Evolutionary conservation across 1,139 yeast species (phyloP).

Genomic region (Suhomyces wounanorum): DNA sequence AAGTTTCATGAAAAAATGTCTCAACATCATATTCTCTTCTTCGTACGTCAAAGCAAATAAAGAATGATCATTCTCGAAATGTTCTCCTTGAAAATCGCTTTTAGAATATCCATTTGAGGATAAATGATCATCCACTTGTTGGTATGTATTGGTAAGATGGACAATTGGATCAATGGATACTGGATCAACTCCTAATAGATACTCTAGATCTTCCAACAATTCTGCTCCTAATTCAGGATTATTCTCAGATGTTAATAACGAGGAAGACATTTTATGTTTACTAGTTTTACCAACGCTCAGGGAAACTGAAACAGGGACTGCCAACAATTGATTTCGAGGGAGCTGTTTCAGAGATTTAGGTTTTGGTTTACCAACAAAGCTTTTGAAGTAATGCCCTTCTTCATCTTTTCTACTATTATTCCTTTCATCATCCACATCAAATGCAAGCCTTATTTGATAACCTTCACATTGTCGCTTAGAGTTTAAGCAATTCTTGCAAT

Average conservation of each 20-base stretch:
- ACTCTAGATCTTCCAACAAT: constrained; percentile 21
- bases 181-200: constrained; percentile 16
- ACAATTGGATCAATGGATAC: not conserved
- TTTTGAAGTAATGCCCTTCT: constrained; percentile 8
- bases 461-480: constrained; percentile 51
- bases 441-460: constrained; percentile 46
- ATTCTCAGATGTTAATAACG: not conserved
- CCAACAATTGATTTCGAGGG: not conserved
- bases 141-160: not conserved
- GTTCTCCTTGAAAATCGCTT: not conserved
- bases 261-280: not conserved
- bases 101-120: not conserved
- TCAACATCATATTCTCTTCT: constrained; percentile 53
- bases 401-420: constrained; percentile 15
- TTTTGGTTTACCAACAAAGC: constrained; percentile 16
- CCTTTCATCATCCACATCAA: constrained; percentile 46
- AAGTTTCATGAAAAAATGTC: constrained; percentile 54
- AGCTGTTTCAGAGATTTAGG: not conserved
- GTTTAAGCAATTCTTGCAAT: constrained; percentile 51
- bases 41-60: constrained; percentile 24
- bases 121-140: not conserved
- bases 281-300: not conserved
- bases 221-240: constrained; percentile 17
- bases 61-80: not conserved
- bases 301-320: not conserved